Percentiles rank a stretch among this genome's conserved stretches.
Conservation (phyloP, 306 rosid genomes). For the Cucurbita maxima region DNA sequence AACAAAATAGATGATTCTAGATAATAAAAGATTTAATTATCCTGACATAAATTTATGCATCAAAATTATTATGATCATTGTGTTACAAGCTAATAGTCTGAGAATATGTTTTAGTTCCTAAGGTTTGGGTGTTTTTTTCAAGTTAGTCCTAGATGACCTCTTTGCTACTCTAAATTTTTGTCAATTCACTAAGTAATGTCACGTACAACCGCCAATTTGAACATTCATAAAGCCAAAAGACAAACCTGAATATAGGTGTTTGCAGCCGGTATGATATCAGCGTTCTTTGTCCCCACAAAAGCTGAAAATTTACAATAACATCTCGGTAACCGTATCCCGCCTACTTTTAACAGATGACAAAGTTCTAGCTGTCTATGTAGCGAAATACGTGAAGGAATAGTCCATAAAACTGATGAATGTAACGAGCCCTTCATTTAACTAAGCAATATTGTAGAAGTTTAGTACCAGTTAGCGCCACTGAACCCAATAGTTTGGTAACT, state of each 20-base stretch:
- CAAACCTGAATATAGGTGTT: slow-evolving; percentile 74
- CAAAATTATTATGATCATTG: neutral
- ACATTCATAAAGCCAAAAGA: too few species aligned
- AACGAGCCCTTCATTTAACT: neutral
- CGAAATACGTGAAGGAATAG: neutral
- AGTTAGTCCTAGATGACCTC: neutral
- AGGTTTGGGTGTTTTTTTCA: neutral
- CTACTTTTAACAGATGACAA: slow-evolving; percentile 10
- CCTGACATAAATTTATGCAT: neutral
- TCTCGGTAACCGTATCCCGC: slow-evolving; percentile 12
- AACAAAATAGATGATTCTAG: neutral
- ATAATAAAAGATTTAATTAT: neutral
- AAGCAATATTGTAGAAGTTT: neutral
- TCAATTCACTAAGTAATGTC: too few species aligned
- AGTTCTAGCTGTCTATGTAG: slow-evolving; percentile 6
- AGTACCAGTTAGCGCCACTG: slow-evolving; percentile 59
- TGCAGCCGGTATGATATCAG: slow-evolving; percentile 61
- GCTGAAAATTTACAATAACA: slow-evolving; percentile 35
- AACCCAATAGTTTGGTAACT: slow-evolving; percentile 57
- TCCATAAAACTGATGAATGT: neutral
- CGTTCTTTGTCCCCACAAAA: slow-evolving; percentile 59
- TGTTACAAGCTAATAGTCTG: neutral
- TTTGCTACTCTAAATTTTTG: too few species aligned
- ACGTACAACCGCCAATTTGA: too few species aligned
- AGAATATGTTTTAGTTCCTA: neutral